Evolutionary conservation across 1,284 basidiomycete species (phyloP).

Genomic region (Takashimella koratensis): DNA sequence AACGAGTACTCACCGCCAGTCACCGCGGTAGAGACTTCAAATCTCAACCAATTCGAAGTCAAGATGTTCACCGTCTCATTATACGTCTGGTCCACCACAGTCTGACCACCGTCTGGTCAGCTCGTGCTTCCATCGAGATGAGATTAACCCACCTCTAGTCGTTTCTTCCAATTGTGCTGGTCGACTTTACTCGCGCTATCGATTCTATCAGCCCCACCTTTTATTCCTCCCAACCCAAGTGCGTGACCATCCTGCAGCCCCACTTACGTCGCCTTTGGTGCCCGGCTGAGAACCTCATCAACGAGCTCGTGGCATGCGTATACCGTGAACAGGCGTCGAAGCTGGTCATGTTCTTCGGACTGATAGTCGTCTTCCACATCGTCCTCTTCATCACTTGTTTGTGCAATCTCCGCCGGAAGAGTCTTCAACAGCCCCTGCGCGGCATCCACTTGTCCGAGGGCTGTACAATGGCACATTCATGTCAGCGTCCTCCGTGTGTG

Average conservation of each 20-base stretch:
- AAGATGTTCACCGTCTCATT: conserved; percentile 48
- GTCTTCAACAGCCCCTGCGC: conserved; percentile 63
- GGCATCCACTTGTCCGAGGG: conserved; percentile 66
- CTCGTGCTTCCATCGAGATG: no score
- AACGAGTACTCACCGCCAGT: conserved; percentile 15
- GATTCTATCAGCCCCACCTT: conserved; percentile 41
- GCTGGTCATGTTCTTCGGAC: conserved; percentile 32
- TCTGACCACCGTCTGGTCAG: conserved; percentile 7
- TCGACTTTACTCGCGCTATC: conserved; percentile 30
- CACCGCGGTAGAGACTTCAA: conserved; percentile 29
- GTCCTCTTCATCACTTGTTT: conserved; percentile 59
- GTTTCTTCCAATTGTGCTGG: conserved; percentile 33
- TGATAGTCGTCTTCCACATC: conserved; percentile 44
- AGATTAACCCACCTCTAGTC: conserved; percentile 10
- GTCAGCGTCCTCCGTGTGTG: no score
- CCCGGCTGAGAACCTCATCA: conserved; percentile 28
- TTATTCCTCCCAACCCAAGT: conserved; percentile 48
- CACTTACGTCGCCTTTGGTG: conserved; percentile 28
- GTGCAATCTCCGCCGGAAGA: conserved; percentile 60
- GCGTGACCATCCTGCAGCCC: background rate
- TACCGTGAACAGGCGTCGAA: conserved; percentile 29
- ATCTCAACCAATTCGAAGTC: conserved; percentile 52
- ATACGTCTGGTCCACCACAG: conserved; percentile 48
- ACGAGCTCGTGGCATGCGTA: conserved; percentile 36
- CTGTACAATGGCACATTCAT: no score